phyloP scores from a whole-genome alignment of 1,284 basidiomycete species.

The Austroboletus novae-zelandiae region DNA sequence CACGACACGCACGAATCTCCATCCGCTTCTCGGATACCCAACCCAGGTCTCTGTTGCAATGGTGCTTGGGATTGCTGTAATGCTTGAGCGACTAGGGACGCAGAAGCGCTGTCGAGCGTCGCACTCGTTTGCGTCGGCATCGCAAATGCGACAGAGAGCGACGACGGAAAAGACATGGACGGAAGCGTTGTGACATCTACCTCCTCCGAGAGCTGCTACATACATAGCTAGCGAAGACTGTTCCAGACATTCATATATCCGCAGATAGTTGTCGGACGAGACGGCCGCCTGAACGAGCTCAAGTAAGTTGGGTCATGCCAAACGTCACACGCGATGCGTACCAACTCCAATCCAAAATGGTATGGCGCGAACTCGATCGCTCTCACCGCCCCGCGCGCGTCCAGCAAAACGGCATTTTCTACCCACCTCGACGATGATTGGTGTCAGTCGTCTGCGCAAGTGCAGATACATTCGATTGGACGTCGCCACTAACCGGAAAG shows the following conservation, averaged over 20 bases:
- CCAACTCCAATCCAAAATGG: constrained; percentile 83
- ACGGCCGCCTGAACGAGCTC: constrained; percentile 66
- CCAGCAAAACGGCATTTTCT: constrained; percentile 72
- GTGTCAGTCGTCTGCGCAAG: constrained; percentile 22
- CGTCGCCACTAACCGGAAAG: constrained; percentile 32
- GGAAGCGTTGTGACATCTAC: constrained; percentile 69
- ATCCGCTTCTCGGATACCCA: constrained; percentile 72
- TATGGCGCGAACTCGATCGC: constrained; percentile 84
- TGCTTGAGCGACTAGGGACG: constrained; percentile 58
- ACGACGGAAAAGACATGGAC: constrained; percentile 43
- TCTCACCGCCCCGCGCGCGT: constrained; percentile 82
- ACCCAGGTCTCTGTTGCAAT: constrained; percentile 44
- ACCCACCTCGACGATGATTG: constrained; percentile 60
- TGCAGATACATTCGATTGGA: constrained; percentile 30
- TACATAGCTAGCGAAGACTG: constrained; percentile 72
- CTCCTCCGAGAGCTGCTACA: constrained; percentile 80
- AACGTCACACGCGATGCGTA: constrained; percentile 37
- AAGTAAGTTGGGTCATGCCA: not conserved
- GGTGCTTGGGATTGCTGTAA: constrained; percentile 56
- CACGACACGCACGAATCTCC: constrained; percentile 92
- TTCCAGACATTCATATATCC: constrained; percentile 89
- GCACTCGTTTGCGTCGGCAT: constrained; percentile 67
- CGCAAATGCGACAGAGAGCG: constrained; percentile 50
- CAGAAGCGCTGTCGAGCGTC: constrained; percentile 54
- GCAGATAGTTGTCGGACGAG: constrained; percentile 80